Conservation (phyloP, 2,329 filamentous ascomycete genomes). For the Penicillium psychrosexuale region DNA sequence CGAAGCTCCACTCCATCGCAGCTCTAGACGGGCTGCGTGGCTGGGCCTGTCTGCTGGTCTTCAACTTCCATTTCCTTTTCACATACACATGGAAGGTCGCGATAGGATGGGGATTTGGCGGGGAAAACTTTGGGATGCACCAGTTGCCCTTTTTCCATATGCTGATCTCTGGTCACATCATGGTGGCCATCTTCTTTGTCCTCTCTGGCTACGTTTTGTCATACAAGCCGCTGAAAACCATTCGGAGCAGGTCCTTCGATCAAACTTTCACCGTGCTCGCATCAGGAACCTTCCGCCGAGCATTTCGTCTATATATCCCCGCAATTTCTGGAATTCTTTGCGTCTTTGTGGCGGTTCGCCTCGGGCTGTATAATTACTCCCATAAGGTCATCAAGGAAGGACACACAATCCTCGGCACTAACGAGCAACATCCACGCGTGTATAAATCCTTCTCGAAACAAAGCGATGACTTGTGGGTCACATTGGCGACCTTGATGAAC, state of each 20-base stretch:
- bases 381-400: constrained; percentile 35
- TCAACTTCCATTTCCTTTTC: constrained; percentile 48
- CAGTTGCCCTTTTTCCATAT: constrained; percentile 44
- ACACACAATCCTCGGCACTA: constrained; percentile 39
- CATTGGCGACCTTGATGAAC: constrained; percentile 35
- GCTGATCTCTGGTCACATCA: constrained; percentile 46
- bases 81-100: constrained; percentile 44
- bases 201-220: constrained; percentile 50
- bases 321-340: constrained; percentile 41
- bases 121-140: constrained; percentile 40
- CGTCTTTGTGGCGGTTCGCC: constrained; percentile 42
- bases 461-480: constrained; percentile 37
- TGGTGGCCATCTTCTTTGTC: constrained; percentile 50
- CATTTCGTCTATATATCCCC: constrained; percentile 44
- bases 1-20: constrained; percentile 38
- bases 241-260: constrained; percentile 38
- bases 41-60: constrained; percentile 46
- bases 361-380: constrained; percentile 43
- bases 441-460: constrained; percentile 33
- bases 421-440: constrained; percentile 45
- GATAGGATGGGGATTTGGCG: constrained; percentile 41
- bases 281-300: constrained; percentile 46
- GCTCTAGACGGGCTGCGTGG: constrained; percentile 44
- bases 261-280: constrained; percentile 40
- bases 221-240: constrained; percentile 41